Conservation (phyloP, 2,329 filamentous ascomycete genomes). For the Apiospora aurea region DNA sequence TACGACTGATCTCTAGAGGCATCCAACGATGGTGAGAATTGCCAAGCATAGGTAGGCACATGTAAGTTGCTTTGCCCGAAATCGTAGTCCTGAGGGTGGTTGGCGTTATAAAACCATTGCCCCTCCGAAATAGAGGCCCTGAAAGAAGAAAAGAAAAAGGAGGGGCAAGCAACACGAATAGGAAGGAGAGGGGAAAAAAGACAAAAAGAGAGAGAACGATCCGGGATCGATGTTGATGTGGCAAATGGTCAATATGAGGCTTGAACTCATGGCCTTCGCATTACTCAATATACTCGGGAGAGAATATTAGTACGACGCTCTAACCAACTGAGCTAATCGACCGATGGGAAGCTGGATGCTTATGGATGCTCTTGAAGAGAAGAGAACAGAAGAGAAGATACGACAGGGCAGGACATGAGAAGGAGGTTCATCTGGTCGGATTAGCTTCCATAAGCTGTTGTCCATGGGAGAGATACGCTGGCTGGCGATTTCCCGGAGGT, state of each 20-base stretch:
- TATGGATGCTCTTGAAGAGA: background rate
- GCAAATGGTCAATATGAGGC: conserved; percentile 15
- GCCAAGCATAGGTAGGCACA: background rate
- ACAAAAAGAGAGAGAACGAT: background rate
- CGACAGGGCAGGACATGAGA: background rate
- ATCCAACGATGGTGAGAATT: background rate
- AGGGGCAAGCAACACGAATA: background rate
- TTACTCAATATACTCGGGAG: conserved; percentile 1
- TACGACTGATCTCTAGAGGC: background rate
- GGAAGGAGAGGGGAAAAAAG: background rate
- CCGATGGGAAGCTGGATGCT: background rate
- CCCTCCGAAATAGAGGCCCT: background rate
- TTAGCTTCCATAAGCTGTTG: background rate
- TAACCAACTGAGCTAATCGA: conserved; percentile 20
- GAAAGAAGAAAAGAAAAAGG: background rate
- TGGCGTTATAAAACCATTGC: background rate
- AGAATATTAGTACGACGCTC: conserved; percentile 21
- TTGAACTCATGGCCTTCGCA: conserved; percentile 18
- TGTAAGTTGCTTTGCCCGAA: background rate
- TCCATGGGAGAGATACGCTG: background rate
- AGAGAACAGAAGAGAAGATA: background rate
- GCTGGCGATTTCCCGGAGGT: background rate
- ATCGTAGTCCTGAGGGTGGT: background rate
- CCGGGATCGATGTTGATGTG: background rate
- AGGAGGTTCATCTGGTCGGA: background rate